Percentiles rank a stretch among this genome's conserved stretches.
Evolutionary conservation across 352 stramenopile genomes (phyloP).

Genomic region (Blastocystis sp.): DNA sequence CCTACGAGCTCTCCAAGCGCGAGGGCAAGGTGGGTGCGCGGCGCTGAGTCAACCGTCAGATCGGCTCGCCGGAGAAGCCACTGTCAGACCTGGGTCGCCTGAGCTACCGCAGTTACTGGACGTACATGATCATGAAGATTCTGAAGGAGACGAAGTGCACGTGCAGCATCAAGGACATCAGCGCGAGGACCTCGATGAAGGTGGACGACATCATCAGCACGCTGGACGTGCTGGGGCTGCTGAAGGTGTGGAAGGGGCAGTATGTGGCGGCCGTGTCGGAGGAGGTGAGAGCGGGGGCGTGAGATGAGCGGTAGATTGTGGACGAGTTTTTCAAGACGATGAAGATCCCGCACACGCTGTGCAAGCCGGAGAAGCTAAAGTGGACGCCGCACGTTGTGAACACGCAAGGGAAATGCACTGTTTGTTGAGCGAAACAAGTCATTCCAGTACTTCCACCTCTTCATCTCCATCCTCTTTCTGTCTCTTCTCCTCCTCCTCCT

Average conservation of each 20-base stretch:
- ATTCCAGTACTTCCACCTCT: slow-evolving; percentile 1
- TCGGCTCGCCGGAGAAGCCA: slow-evolving; percentile 96
- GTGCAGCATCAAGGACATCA: slow-evolving; percentile 71
- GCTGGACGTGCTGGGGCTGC: slow-evolving; percentile 94
- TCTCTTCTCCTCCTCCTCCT: not conserved
- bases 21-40: slow-evolving; percentile 81
- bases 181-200: slow-evolving; percentile 77
- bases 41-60: slow-evolving; percentile 49
- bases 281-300: slow-evolving; percentile 80
- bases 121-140: slow-evolving; percentile 87
- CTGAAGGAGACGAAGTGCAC: slow-evolving; percentile 81
- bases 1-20: slow-evolving; percentile 96
- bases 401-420: not conserved
- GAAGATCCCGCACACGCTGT: slow-evolving; percentile 41
- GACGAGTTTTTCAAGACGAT: slow-evolving; percentile 72
- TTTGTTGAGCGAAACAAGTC: not conserved
- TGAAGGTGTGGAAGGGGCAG: slow-evolving; percentile 97
- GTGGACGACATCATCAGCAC: slow-evolving; percentile 97
- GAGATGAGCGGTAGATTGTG: slow-evolving; percentile 73
- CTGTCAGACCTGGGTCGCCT: slow-evolving; percentile 96
- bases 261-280: slow-evolving; percentile 92
- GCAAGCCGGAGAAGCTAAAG: slow-evolving; percentile 71
- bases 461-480: not conserved
- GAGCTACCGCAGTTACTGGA: slow-evolving; percentile 98
- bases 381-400: slow-evolving; percentile 69